A percentile compares a stretch with the other conserved stretches of the same genome.
phyloP scores from a whole-genome alignment of 2,329 filamentous ascomycete genomes.

The Tolypocladium ovalisporum region DNA sequence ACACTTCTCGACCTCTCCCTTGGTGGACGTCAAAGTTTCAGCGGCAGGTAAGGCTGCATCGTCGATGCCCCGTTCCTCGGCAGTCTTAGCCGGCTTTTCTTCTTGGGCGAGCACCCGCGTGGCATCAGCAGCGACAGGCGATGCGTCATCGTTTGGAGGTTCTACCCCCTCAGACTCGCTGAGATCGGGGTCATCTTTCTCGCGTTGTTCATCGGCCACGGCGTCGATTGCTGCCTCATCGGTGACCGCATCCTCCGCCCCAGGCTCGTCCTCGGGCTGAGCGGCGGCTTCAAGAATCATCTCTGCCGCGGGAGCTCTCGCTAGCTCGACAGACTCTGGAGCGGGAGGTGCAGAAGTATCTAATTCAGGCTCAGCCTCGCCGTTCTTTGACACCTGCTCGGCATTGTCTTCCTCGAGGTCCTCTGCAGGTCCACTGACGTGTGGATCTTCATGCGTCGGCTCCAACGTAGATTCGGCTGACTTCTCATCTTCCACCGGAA shows the following conservation, averaged over 20 bases:
- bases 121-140: background rate
- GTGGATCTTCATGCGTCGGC: background rate
- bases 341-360: background rate
- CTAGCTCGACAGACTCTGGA: background rate
- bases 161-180: background rate
- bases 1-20: background rate
- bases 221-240: background rate
- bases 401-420: background rate
- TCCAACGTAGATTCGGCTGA: background rate
- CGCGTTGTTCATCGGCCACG: background rate
- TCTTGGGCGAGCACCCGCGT: background rate
- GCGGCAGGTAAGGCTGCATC: slow-evolving; percentile 5
- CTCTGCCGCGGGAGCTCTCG: background rate
- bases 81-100: slow-evolving; percentile 2
- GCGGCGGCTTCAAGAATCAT: background rate
- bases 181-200: background rate
- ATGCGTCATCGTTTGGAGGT: background rate
- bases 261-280: background rate
- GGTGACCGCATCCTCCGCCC: background rate
- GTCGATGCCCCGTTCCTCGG: background rate
- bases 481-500: background rate
- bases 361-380: background rate
- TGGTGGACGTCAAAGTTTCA: slow-evolving; percentile 5
- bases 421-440: background rate
- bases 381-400: background rate